Evolutionary conservation across 2,329 filamentous ascomycete species (phyloP).

Genomic region (Graphilbum ipis-grandicollis): DNA sequence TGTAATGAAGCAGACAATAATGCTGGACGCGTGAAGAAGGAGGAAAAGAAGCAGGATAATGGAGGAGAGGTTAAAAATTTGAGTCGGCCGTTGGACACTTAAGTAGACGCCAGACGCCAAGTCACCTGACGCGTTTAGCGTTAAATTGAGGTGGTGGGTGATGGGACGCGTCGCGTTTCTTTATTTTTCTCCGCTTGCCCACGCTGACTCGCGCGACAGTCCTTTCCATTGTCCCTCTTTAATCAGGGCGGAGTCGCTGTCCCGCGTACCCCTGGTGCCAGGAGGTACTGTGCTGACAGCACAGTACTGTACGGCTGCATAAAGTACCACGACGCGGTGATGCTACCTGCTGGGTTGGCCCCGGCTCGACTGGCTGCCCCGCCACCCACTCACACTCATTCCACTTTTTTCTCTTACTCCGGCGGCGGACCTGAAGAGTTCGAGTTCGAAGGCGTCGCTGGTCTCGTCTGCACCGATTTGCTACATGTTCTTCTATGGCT

Average conservation of each 20-base stretch:
- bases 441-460: too few relatives aligned
- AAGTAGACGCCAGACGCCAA: conserved; percentile 10
- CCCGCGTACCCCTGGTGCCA: too few relatives aligned
- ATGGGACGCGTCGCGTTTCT: conserved; percentile 8
- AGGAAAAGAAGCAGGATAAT: not conserved
- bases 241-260: not conserved
- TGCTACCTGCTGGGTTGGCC: too few relatives aligned
- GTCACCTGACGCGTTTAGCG: conserved; percentile 8
- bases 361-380: conserved; percentile 4
- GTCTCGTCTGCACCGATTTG: too few relatives aligned
- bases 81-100: conserved; percentile 7
- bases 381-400: conserved; percentile 3
- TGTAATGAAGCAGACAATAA: not conserved
- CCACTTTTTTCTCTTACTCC: conserved; percentile 2
- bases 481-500: too few relatives aligned
- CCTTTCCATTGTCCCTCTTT: not conserved
- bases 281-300: too few relatives aligned
- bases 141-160: conserved; percentile 5
- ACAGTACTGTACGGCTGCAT: too few relatives aligned
- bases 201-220: too few relatives aligned
- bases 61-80: conserved; percentile 5
- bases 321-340: too few relatives aligned
- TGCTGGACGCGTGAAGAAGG: conserved; percentile 4
- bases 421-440: too few relatives aligned
- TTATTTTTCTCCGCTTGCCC: not conserved